phyloP scores from a whole-genome alignment of 495 filamentous ascomycete genomes.

The Xylaria flabelliformis region DNA sequence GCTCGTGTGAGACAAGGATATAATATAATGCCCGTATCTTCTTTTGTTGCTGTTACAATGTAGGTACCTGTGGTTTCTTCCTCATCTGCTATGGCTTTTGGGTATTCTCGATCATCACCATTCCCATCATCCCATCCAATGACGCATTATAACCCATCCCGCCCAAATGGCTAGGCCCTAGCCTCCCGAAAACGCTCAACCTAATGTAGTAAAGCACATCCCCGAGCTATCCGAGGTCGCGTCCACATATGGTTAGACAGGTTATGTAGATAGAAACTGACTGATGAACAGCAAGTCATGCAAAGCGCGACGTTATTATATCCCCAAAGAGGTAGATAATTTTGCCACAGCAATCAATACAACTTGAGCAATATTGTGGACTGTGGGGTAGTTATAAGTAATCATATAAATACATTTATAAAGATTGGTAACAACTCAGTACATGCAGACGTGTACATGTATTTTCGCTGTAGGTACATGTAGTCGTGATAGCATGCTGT shows the following conservation, averaged over 20 bases:
- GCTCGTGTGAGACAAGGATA: too few relatives aligned
- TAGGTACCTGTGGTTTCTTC: not conserved
- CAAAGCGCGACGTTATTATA: not conserved
- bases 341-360: not conserved
- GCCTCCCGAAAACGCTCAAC: not conserved
- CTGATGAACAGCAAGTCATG: not conserved
- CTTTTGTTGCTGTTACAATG: not conserved
- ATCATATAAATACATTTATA: not conserved
- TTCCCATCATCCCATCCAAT: not conserved
- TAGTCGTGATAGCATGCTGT: not conserved
- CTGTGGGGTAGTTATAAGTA: not conserved
- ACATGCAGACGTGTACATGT: not conserved
- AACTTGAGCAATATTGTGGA: not conserved
- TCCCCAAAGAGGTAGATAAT: not conserved
- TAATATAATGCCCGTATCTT: not conserved
- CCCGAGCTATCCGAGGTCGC: constrained; percentile 4
- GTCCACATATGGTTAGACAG: not conserved
- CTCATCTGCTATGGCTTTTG: not conserved
- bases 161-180: not conserved
- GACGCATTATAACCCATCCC: constrained; percentile 7
- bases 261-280: not conserved
- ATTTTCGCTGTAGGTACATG: not conserved
- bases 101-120: not conserved
- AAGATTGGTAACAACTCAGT: not conserved
- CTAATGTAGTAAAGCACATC: not conserved